These are phyloP conservation scores for Microsporum canis DNA, from an alignment of 2,329 filamentous ascomycete species.

Conservation along the genomic window DNA sequence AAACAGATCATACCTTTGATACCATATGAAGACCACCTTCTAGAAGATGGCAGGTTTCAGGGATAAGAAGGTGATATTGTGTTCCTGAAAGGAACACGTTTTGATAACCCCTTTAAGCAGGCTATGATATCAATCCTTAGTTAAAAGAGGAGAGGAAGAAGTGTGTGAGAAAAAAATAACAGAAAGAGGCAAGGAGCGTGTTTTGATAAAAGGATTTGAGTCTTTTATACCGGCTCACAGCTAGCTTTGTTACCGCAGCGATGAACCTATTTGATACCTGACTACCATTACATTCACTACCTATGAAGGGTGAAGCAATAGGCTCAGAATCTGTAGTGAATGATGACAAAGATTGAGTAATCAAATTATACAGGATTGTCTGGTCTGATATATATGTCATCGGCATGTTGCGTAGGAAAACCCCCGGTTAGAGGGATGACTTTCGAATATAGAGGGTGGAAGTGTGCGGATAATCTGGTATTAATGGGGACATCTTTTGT, in stretches of 20 bases:
- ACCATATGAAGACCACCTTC: background rate
- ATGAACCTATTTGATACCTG: background rate
- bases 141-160: background rate
- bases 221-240: too few species aligned
- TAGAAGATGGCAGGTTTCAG: background rate
- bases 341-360: background rate
- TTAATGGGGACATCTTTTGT: too few species aligned
- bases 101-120: background rate
- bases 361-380: background rate
- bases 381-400: background rate
- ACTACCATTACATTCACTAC: background rate
- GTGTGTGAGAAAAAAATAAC: background rate
- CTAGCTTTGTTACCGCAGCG: background rate
- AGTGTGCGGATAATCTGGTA: too few species aligned
- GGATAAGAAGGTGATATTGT: background rate
- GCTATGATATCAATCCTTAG: background rate
- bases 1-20: background rate
- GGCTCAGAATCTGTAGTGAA: background rate
- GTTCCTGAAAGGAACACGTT: background rate
- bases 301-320: background rate
- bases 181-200: background rate
- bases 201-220: background rate
- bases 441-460: too few species aligned
- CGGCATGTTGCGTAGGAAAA: too few species aligned
- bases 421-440: too few species aligned